Base-by-base conservation (phyloP, 2,329 filamentous ascomycete species). In the Fusarium acutatum region DNA sequence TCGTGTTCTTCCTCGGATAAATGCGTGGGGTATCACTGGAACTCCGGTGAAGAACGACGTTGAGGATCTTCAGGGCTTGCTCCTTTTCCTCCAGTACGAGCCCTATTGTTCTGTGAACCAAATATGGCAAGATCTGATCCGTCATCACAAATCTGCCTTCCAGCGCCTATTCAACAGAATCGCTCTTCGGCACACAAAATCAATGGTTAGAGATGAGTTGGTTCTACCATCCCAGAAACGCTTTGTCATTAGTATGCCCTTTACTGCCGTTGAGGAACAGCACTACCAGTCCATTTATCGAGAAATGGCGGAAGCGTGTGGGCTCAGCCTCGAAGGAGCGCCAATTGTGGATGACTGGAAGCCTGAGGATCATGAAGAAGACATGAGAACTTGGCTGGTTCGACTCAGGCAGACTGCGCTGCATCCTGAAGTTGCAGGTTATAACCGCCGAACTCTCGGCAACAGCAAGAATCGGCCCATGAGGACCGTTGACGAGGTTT, bases 211-310 rank as follows among this genome's bases (percentile, higher is more conserved):
- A 41, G 87, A 93, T 65, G 95, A 99, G 77, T 87, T 98, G 41
- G 86, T 86, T 5, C 82, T 99, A 17, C 96, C 96, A 15, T 86
- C 90, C 1, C 96, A 99, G 79, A 95, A 93, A 78, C 91, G 96
- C 15, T 91, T 94, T 71, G 92, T 97, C 17, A 94, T 98, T 65
- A 96, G 93, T 4, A 91, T 97, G 80, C 94, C 96, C 0, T 97
- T 98, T 78, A 96, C 93, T 0, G 90, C 94, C 0, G 89, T 98
- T 17, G 96, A 98, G 79, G 94, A 98, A 79, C 94, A 98, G 78
- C 91, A 97, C 78, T 98, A 98, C 78, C 87, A 88, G 46, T 89
- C 91, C 12, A 82, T 97, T 5, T 95, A 96, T 79, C 88, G 90
- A 53, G 86, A 93, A 69, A 94, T 97, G 89, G 91, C 91, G 58